Evolutionary conservation across 1,284 basidiomycete genomes (phyloP).

Genomic region (Pyrrhoderma noxium): DNA sequence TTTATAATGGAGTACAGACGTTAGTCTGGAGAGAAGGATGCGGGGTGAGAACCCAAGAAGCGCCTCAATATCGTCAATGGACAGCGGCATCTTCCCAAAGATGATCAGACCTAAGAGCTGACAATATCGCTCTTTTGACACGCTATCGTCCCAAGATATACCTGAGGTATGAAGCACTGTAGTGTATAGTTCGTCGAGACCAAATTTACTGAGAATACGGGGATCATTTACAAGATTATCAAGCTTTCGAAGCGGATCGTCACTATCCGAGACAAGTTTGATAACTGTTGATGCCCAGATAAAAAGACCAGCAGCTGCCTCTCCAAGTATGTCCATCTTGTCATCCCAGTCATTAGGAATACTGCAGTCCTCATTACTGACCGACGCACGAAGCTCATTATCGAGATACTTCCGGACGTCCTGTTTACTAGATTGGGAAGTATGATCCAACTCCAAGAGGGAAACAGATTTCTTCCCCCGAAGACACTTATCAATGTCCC

Average conservation of each 20-base stretch:
- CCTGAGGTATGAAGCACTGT: background rate
- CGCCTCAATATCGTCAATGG: background rate
- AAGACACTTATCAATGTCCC: background rate
- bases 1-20: background rate
- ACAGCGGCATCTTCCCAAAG: background rate
- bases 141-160: background rate
- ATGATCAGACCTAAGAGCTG: background rate
- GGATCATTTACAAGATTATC: background rate
- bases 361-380: background rate
- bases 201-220: background rate
- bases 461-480: background rate
- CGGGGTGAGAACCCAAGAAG: background rate
- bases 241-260: background rate
- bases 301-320: background rate
- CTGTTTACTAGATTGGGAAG: background rate
- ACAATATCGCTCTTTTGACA: background rate
- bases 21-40: background rate
- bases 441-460: background rate
- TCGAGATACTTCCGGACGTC: constrained; percentile 2
- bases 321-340: background rate
- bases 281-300: constrained; percentile 13
- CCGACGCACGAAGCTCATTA: background rate
- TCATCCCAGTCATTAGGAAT: background rate
- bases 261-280: constrained; percentile 18
- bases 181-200: background rate